Conservation (phyloP, 306 rosid species). For the Lathyrus aphaca region DNA sequence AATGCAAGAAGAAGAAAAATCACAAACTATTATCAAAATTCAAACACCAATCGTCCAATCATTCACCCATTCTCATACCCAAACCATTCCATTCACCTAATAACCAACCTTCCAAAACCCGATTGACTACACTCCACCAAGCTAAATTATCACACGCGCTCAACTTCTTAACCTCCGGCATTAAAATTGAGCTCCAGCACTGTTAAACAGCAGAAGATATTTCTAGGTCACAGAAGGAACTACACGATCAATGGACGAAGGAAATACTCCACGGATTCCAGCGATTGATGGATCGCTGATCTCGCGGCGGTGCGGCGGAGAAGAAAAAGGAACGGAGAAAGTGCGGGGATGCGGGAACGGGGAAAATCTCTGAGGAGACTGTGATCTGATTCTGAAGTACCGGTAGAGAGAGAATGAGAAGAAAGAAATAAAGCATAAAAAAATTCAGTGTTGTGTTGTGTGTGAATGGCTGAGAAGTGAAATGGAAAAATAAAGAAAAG, state of each 20-base stretch:
- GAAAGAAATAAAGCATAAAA: no score
- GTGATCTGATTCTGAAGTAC: conserved; percentile 59
- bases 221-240: not conserved
- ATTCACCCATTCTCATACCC: conserved; percentile 57
- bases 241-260: conserved; percentile 27
- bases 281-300: conserved; percentile 42
- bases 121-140: conserved; percentile 39
- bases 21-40: conserved; percentile 45
- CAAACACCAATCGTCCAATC: conserved; percentile 42
- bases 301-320: conserved; percentile 33
- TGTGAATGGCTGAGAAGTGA: conserved; percentile 7
- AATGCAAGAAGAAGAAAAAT: conserved; percentile 23
- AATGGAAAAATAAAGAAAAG: not conserved
- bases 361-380: conserved; percentile 45
- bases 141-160: conserved; percentile 40
- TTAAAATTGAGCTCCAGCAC: conserved; percentile 35
- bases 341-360: conserved; percentile 48
- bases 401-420: conserved; percentile 39
- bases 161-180: conserved; percentile 46
- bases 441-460: not conserved
- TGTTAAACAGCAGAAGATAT: conserved; percentile 5
- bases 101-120: conserved; percentile 37
- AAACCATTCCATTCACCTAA: conserved; percentile 52
- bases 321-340: conserved; percentile 44
- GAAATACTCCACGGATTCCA: conserved; percentile 41